A percentile compares a stretch with the other conserved stretches of the same genome.
These are phyloP conservation scores for Zizania latifolia DNA, from an alignment of 176 grass and related monocot species.

Conservation along the genomic window DNA sequence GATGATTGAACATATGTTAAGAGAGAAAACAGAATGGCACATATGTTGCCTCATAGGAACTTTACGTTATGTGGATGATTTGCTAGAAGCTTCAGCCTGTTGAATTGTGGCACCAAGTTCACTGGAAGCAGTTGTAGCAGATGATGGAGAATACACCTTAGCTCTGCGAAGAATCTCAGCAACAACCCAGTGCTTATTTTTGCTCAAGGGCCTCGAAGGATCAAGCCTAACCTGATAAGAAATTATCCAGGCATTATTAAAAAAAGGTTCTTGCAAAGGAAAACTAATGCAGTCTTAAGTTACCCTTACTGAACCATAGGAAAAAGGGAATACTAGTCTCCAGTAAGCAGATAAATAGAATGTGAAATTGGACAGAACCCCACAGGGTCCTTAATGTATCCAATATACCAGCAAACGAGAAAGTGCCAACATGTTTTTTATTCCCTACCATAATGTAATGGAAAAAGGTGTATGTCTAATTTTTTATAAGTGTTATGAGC, in stretches of 20 bases:
- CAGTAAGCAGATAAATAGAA: background rate
- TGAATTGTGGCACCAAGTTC: background rate
- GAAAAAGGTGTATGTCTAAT: background rate
- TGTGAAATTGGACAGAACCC: background rate
- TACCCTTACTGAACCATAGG: background rate
- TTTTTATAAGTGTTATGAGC: background rate
- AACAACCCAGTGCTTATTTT: constrained; percentile 66
- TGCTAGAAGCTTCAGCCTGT: background rate
- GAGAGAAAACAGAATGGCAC: background rate
- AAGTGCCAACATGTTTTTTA: background rate
- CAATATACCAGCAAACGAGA: background rate
- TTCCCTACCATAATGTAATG: background rate
- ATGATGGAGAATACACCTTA: constrained; percentile 59
- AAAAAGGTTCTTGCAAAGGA: background rate
- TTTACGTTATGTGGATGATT: constrained; percentile 24
- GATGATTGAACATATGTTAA: constrained; percentile 6
- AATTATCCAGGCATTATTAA: background rate
- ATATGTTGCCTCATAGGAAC: background rate
- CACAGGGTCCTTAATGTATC: background rate
- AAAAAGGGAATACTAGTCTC: background rate
- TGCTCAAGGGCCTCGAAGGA: constrained; percentile 85
- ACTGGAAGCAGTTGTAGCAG: constrained; percentile 22
- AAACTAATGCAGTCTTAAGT: background rate
- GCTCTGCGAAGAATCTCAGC: constrained; percentile 82
- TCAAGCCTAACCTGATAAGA: constrained; percentile 69